phyloP scores from a whole-genome alignment of 1,284 basidiomycete species.

The Rhodotorula sp. region DNA sequence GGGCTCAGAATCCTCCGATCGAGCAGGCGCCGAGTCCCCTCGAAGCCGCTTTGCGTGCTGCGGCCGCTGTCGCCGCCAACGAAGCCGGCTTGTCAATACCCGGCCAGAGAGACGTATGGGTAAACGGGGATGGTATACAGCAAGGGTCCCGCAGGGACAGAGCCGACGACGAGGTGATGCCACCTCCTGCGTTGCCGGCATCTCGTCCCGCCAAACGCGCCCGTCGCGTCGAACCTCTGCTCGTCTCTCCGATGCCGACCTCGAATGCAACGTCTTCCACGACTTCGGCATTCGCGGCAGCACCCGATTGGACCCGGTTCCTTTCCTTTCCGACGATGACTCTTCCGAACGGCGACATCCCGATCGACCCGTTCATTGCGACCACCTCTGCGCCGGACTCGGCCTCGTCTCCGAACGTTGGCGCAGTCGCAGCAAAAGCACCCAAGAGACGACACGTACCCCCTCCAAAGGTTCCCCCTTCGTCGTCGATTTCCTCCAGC shows the following conservation, averaged over 20 bases:
- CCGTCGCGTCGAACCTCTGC: constrained; percentile 28
- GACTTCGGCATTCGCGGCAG: background rate
- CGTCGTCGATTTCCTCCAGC: background rate
- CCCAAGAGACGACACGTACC: background rate
- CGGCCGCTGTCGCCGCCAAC: no score
- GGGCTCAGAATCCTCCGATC: no score
- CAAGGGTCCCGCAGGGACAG: background rate
- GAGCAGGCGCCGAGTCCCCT: no score
- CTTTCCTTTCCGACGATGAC: constrained; percentile 3
- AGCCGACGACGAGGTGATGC: constrained; percentile 19
- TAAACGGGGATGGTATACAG: no score
- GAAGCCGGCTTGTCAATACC: no score
- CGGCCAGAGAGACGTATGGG: no score
- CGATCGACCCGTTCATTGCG: constrained; percentile 3
- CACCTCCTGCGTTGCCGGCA: constrained; percentile 18
- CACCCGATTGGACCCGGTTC: constrained; percentile 3
- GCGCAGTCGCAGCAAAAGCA: background rate
- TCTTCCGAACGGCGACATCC: background rate
- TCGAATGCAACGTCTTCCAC: background rate
- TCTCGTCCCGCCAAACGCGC: constrained; percentile 24
- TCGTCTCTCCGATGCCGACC: constrained; percentile 12
- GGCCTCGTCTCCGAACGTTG: background rate
- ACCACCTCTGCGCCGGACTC: background rate
- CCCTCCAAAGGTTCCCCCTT: background rate
- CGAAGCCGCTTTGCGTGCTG: no score